Conservation (phyloP, 2,329 filamentous ascomycete species). For the Diplocarpon mali region DNA sequence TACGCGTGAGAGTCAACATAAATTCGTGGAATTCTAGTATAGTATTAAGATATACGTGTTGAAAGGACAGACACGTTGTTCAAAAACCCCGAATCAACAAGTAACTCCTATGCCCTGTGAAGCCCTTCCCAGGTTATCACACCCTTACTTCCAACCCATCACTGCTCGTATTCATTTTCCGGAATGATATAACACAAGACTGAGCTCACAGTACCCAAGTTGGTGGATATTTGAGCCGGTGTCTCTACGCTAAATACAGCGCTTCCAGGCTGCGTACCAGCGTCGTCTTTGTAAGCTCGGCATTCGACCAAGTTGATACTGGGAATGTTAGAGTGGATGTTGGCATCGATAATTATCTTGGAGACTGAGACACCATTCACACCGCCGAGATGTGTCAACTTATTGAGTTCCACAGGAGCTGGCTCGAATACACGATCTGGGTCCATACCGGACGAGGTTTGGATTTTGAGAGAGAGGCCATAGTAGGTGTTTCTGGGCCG, state of each 20-base stretch:
- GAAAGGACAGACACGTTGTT: too few relatives aligned
- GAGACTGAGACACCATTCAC: neutral
- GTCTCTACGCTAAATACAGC: neutral
- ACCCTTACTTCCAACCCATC: too few relatives aligned
- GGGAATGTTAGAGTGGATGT: neutral
- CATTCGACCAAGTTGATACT: slow-evolving; percentile 1
- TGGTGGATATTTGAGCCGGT: slow-evolving; percentile 2
- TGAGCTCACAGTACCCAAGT: slow-evolving; percentile 3
- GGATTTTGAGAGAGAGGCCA: neutral
- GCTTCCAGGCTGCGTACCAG: slow-evolving; percentile 2
- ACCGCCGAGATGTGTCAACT: neutral
- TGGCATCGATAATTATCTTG: neutral
- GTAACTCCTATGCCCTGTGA: too few relatives aligned
- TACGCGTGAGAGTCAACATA: too few relatives aligned
- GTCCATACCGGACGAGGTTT: neutral
- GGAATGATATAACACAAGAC: slow-evolving; percentile 4
- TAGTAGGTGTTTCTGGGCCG: neutral
- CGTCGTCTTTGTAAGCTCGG: slow-evolving; percentile 3
- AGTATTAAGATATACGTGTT: too few relatives aligned
- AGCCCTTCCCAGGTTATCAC: too few relatives aligned
- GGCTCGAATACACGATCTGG: neutral
- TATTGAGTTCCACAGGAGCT: too few relatives aligned
- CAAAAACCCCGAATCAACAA: too few relatives aligned
- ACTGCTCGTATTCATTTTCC: too few relatives aligned
- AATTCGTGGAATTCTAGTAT: too few relatives aligned